Conservation (phyloP, 2,329 filamentous ascomycete species). For the Cytospora leucostoma region DNA sequence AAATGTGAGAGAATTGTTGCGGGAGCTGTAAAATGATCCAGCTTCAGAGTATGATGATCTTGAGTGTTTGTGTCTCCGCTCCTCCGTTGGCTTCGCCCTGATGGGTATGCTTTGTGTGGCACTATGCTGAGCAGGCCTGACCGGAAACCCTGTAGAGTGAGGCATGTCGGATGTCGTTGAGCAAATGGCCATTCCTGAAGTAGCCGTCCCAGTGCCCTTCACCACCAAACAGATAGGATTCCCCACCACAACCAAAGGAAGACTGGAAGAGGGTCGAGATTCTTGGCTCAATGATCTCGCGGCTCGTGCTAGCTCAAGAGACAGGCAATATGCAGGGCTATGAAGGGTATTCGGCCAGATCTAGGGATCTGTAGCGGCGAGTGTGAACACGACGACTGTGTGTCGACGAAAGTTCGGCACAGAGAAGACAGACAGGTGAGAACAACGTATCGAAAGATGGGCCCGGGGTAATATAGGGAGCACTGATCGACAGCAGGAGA, state of each 20-base stretch:
- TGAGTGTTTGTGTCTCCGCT: constrained; percentile 59
- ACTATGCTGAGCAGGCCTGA: constrained; percentile 37
- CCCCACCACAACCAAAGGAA: constrained; percentile 13
- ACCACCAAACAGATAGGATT: background rate
- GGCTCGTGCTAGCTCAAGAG: background rate
- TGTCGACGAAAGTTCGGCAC: background rate
- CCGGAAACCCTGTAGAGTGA: constrained; percentile 37
- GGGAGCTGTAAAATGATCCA: constrained; percentile 54
- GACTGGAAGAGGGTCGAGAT: background rate
- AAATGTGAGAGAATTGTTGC: constrained; percentile 63
- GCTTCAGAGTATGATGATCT: constrained; percentile 62
- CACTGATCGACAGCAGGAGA: constrained; percentile 10
- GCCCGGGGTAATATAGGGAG: constrained; percentile 1
- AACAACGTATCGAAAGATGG: constrained; percentile 11
- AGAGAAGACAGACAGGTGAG: background rate
- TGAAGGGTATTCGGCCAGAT: background rate
- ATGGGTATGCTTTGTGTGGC: constrained; percentile 26
- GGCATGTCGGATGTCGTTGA: constrained; percentile 27
- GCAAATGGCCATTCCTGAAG: constrained; percentile 28
- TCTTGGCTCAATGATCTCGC: background rate
- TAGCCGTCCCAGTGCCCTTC: constrained; percentile 6
- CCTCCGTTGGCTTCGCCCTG: constrained; percentile 30
- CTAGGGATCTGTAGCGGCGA: background rate
- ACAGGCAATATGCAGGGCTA: background rate
- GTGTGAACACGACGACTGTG: background rate